Evolutionary conservation across 805 yeast species (phyloP), one percentile per base, ranked within the genome.

Genomic region (Starmerella sirachaensis): DNA sequence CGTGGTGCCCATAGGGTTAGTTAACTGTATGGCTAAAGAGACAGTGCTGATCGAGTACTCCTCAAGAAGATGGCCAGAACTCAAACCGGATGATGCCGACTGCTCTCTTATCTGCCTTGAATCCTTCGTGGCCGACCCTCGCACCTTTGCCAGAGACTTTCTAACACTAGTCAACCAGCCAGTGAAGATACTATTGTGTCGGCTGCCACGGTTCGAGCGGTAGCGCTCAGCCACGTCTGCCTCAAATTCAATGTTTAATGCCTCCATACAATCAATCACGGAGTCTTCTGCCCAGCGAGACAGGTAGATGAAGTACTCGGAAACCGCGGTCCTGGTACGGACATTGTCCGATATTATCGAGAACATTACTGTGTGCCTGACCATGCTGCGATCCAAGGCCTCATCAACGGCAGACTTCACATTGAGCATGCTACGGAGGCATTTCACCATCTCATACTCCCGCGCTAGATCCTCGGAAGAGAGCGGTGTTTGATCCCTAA

Each of bases 41-140:
- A 84, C 63, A 0, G 93, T 75, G 3, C 81, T 66, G 34, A 78
- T 59, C 12, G 79, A 68, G 56, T 81, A 86, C 40, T 85, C 94
- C 42, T 70, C 60, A 18, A 83, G 60, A 39, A 75, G 72, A 38
- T 67, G 68, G 52, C 81, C 88, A 18, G 74, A 31, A 7, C 33
- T 31, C 13, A 29, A 24, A 4, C 42, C 62, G 6, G 68, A 57
- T 0, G 37, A 19, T 8, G 44, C 10, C 12, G 18, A 29, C 21
- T 25, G 19, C 18, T 23, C 25, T 41, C 74, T 76, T 37, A 74
- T 68, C 48, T 88, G 96, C 8, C 78, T 91, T 41, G 83, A 77
- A 0, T 95, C 94, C 2, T 96, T 96, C 7, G 88, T 97, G 51
- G 78, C 58, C 1, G 95, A 82, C 9, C 95, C 94, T 69, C 81